phyloP scores from a whole-genome alignment of 2,329 filamentous ascomycete genomes.

The Pezicula rhizophila region DNA sequence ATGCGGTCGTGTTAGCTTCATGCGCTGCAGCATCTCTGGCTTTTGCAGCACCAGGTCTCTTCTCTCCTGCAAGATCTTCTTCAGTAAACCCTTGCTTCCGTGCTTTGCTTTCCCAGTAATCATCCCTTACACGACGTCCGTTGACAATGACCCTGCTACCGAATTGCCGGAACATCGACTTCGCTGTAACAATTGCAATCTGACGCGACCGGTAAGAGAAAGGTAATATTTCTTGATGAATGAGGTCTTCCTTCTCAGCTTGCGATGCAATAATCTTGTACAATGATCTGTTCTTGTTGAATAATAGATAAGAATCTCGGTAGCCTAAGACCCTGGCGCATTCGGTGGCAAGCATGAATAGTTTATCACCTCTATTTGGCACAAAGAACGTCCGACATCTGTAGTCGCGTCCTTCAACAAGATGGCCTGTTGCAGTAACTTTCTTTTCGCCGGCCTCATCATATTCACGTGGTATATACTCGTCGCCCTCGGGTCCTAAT shows the following conservation, averaged over 20 bases:
- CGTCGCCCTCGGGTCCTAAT: constrained; percentile 79
- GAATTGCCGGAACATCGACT: constrained; percentile 98
- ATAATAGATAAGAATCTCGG: constrained; percentile 93
- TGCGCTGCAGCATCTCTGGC: constrained; percentile 76
- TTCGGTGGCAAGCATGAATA: constrained; percentile 98
- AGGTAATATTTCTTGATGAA: constrained; percentile 88
- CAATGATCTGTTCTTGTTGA: constrained; percentile 96
- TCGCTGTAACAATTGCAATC: constrained; percentile 94
- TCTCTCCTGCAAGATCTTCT: constrained; percentile 91
- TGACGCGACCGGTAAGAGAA: constrained; percentile 98
- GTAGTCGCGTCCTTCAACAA: constrained; percentile 79
- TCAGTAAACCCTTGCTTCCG: constrained; percentile 97
- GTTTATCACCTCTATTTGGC: constrained; percentile 81
- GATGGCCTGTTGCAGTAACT: constrained; percentile 75
- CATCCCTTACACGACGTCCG: constrained; percentile 85
- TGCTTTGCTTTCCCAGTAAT: constrained; percentile 98
- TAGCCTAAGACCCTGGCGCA: constrained; percentile 92
- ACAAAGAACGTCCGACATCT: constrained; percentile 91
- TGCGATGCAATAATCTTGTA: constrained; percentile 98
- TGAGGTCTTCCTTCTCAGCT: constrained; percentile 91
- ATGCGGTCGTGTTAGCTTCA: constrained; percentile 50
- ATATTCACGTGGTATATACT: constrained; percentile 89
- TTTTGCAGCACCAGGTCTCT: constrained; percentile 86
- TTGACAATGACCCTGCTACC: constrained; percentile 89
- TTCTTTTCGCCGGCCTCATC: constrained; percentile 94